Conservation (phyloP, 2,329 filamentous ascomycete genomes). For the Sporothrix sp. region DNA sequence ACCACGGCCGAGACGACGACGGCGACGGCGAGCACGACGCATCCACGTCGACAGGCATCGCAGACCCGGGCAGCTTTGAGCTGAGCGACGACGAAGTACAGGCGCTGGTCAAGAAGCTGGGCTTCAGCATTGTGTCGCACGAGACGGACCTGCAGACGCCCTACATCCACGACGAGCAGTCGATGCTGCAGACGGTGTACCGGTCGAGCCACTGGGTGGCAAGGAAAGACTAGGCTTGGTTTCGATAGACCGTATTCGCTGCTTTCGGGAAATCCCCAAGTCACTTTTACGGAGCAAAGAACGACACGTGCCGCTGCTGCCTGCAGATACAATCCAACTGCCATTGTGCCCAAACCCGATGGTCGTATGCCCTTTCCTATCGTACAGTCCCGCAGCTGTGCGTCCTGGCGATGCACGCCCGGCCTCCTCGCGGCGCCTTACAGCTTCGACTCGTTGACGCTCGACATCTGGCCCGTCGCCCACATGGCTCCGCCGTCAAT, state of each 20-base stretch:
- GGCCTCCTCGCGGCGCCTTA: conserved; percentile 21
- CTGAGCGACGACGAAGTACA: conserved; percentile 83
- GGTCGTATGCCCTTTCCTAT: too few relatives aligned
- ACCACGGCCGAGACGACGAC: conserved; percentile 43
- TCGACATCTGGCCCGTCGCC: conserved; percentile 36
- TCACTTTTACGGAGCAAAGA: too few relatives aligned
- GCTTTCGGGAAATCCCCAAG: too few relatives aligned
- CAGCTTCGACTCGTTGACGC: conserved; percentile 30
- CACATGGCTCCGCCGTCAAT: conserved; percentile 60
- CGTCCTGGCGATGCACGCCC: too few relatives aligned
- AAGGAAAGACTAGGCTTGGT: conserved; percentile 45
- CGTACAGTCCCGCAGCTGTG: too few relatives aligned
- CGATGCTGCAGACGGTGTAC: conserved; percentile 81
- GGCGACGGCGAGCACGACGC: conserved; percentile 41
- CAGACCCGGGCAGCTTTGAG: conserved; percentile 83
- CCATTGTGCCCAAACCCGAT: too few relatives aligned
- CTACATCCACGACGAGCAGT: conserved; percentile 77
- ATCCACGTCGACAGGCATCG: conserved; percentile 56
- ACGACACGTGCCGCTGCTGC: too few relatives aligned
- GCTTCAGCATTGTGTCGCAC: conserved; percentile 62
- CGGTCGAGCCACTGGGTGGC: conserved; percentile 77
- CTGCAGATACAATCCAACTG: too few relatives aligned
- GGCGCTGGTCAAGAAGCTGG: conserved; percentile 60
- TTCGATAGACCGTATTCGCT: background rate
- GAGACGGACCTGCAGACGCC: conserved; percentile 56